Base-by-base conservation (phyloP, 768 basidiomycete species). In the Vararia minispora region DNA sequence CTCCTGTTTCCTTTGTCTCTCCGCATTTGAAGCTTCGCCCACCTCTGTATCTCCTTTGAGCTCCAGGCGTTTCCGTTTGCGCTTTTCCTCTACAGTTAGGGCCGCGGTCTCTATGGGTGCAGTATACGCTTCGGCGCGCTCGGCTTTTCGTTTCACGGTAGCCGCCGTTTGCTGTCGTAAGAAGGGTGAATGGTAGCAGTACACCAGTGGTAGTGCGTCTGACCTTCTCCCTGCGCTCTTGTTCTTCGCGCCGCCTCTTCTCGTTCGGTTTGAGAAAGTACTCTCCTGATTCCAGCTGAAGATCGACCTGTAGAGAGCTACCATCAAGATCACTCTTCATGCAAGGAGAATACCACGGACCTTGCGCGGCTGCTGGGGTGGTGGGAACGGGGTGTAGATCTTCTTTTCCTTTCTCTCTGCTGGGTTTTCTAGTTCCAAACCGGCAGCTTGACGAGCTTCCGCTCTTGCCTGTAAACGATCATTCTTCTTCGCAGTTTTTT, bases 371-470 rank as follows among this genome's bases (percentile, higher is more conserved):
- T 75, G 70, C 54, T 97, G 95, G 6, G 92, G 66, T 23, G 95
- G 95, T 26, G 95, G 95, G 75, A 98, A 99, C 2, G 95, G 95
- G n/a, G 95, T 97, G 60, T 97, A 97, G 12, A 78, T 69, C 58
- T 94, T 94, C 75, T 92, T 94, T 50, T 74, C 69, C 16, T 64
- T 65, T 50, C 77, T 72, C 45, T 63, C 55, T 18, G 33, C 37
- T 20, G 50, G 38, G 13, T 52, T 49, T 35, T 58, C 51, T n/a
- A 64, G 55, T 12, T 69, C 68, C 16, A 82, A 52, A 4, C 79
- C 82, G n/a, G 78, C 84, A 34, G 72, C 75, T 45, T 69, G 64
- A 33, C 78, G 70, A 12, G 77, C 77, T 47, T 72, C 74, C 21
- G 72, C 67, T 55, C 79, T 81, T 27, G 68, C 57, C 16, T 69